A percentile compares a stretch with the other conserved stretches of the same genome.
phyloP scores from a whole-genome alignment of 306 rosid species.

The Ormosia semicastrata region DNA sequence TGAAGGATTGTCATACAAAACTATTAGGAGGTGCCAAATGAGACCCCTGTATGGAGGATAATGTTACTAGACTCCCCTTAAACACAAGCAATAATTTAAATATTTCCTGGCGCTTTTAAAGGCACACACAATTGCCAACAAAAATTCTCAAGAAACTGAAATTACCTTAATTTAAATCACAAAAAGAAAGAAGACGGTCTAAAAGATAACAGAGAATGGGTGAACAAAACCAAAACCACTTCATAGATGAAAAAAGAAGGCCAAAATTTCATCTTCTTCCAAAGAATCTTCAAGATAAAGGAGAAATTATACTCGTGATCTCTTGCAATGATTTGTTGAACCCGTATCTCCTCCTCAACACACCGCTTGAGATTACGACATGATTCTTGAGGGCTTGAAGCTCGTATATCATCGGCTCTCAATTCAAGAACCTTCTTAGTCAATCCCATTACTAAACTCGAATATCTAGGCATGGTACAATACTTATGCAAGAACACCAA shows the following conservation, averaged over 20 bases:
- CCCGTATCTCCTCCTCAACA: slow-evolving; percentile 68
- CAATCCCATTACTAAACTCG: slow-evolving; percentile 67
- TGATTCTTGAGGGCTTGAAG: slow-evolving; percentile 48
- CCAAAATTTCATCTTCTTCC: slow-evolving; percentile 62
- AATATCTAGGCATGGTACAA: slow-evolving; percentile 54
- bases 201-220: neutral
- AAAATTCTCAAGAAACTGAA: slow-evolving; percentile 14
- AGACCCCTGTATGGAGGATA: neutral
- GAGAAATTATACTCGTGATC: slow-evolving; percentile 83
- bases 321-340: slow-evolving; percentile 76
- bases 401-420: slow-evolving; percentile 62
- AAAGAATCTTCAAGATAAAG: slow-evolving; percentile 69
- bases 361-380: slow-evolving; percentile 70
- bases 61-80: neutral
- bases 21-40: neutral
- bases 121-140: neutral
- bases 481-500: slow-evolving; percentile 67
- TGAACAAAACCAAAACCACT: slow-evolving; percentile 12
- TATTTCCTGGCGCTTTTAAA: neutral
- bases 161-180: neutral
- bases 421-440: slow-evolving; percentile 71
- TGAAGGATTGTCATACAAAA: neutral
- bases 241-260: neutral
- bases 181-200: slow-evolving; percentile 7
- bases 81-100: neutral